phyloP scores from a whole-genome alignment of 177 flowering plant genomes.

The Vitis hybrid region DNA sequence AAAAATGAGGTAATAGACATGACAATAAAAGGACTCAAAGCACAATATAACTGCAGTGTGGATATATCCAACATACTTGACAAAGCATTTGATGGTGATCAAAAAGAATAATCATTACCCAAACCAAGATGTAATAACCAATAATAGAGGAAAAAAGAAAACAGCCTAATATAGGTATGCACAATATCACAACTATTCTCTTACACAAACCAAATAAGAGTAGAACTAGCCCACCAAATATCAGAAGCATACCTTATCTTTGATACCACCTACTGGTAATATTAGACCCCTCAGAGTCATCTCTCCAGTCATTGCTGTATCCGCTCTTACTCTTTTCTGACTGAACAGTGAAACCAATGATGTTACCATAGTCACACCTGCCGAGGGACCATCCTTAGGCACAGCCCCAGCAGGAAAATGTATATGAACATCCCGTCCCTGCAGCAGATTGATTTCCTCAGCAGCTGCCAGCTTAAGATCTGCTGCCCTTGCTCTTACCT shows the following conservation, averaged over 20 bases:
- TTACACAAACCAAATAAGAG: not conserved
- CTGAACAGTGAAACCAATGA: conserved; percentile 85
- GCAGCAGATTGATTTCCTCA: conserved; percentile 57
- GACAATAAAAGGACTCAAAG: too few species aligned
- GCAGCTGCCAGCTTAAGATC: conserved; percentile 65
- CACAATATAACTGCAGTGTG: too few species aligned
- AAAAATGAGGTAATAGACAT: too few species aligned
- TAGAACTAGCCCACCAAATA: not conserved
- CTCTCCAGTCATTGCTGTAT: conserved; percentile 99
- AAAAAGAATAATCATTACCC: too few species aligned
- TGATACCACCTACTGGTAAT: conserved; percentile 97
- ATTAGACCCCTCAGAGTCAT: conserved; percentile 96
- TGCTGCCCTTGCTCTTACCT: conserved; percentile 88
- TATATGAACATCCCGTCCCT: conserved; percentile 87
- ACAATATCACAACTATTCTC: too few species aligned
- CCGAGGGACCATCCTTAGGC: conserved; percentile 99
- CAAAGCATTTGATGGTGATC: too few species aligned
- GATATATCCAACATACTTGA: too few species aligned
- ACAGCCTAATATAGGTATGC: too few species aligned
- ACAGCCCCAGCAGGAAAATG: conserved; percentile 99
- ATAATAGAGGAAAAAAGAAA: too few species aligned
- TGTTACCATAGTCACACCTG: conserved; percentile 96
- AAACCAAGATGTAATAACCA: too few species aligned
- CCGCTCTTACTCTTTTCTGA: conserved; percentile 76
- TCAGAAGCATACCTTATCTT: conserved; percentile 75